Percentiles rank a stretch among this genome's conserved stretches.
phyloP scores from a whole-genome alignment of 495 filamentous ascomycete genomes.

The Diplogelasinospora grovesii region DNA sequence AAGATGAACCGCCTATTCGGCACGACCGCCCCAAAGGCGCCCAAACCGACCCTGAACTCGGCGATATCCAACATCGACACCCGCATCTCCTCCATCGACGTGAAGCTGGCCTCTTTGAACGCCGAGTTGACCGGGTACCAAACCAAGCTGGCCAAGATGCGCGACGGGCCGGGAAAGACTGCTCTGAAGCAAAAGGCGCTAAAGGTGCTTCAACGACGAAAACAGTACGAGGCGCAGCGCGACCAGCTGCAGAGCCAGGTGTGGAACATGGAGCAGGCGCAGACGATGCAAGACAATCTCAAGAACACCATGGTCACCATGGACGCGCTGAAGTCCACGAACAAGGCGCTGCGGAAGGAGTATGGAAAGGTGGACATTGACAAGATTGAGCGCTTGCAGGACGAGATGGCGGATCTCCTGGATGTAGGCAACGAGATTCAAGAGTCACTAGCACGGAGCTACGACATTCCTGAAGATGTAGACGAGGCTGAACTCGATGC shows the following conservation, averaged over 20 bases:
- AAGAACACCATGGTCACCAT: constrained; percentile 99
- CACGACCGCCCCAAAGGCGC: constrained; percentile 67
- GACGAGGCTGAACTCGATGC: constrained; percentile 97
- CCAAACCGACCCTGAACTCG: constrained; percentile 81
- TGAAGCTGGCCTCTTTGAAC: constrained; percentile 88
- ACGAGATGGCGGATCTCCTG: constrained; percentile 98
- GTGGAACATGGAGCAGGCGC: constrained; percentile 99
- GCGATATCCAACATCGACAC: constrained; percentile 88
- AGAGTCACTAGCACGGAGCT: constrained; percentile 86
- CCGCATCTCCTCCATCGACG: constrained; percentile 83
- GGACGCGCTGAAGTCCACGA: constrained; percentile 93
- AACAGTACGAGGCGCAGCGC: constrained; percentile 89
- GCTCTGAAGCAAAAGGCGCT: constrained; percentile 92
- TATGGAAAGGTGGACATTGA: constrained; percentile 97
- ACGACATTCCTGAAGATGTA: constrained; percentile 95
- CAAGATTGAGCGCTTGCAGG: constrained; percentile 95
- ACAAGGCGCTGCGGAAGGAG: constrained; percentile 88
- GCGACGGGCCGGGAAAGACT: constrained; percentile 89
- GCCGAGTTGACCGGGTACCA: constrained; percentile 88
- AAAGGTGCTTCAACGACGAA: constrained; percentile 91
- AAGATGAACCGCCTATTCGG: constrained; percentile 96
- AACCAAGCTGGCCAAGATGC: constrained; percentile 82
- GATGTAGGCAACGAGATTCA: constrained; percentile 98
- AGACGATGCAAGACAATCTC: constrained; percentile 98
- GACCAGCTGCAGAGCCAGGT: constrained; percentile 92